These are phyloP conservation scores for Paramarasmius palmivorus DNA, from an alignment of 1,284 basidiomycete species.

Conservation along the genomic window DNA sequence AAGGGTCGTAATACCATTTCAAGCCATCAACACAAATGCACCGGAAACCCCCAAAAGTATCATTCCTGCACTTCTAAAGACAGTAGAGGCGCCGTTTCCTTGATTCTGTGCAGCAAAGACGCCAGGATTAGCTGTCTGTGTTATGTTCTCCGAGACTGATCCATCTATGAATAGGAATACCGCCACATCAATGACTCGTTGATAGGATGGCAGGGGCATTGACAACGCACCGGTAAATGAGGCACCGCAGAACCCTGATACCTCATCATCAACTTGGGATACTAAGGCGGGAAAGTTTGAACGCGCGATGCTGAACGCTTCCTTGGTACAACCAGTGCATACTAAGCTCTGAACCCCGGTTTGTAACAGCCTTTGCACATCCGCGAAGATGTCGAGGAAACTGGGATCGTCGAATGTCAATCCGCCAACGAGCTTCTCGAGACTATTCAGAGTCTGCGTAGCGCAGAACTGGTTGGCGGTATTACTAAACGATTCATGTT, in stretches of 20 bases:
- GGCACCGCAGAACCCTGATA: conserved; percentile 37
- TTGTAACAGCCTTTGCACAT: conserved; percentile 26
- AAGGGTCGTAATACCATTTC: neutral
- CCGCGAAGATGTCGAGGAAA: conserved; percentile 24
- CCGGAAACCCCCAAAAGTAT: conserved; percentile 2
- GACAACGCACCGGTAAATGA: conserved; percentile 41
- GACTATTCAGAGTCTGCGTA: conserved; percentile 46
- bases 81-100: neutral
- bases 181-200: neutral
- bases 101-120: conserved; percentile 13
- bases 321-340: conserved; percentile 51
- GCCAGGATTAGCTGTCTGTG: conserved; percentile 16
- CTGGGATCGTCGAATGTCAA: conserved; percentile 28
- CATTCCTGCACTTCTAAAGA: conserved; percentile 1
- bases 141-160: conserved; percentile 16
- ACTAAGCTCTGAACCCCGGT: conserved; percentile 29
- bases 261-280: conserved; percentile 19
- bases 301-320: conserved; percentile 36
- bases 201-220: neutral
- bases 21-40: conserved; percentile 8
- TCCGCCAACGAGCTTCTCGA: conserved; percentile 44
- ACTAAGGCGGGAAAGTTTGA: conserved; percentile 30
- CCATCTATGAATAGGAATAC: conserved; percentile 15
- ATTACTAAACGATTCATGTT: conserved; percentile 28
- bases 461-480: conserved; percentile 46